These are phyloP conservation scores for Aspergillus pseudoterreus DNA, from an alignment of 2,329 filamentous ascomycete species.

Conservation along the genomic window DNA sequence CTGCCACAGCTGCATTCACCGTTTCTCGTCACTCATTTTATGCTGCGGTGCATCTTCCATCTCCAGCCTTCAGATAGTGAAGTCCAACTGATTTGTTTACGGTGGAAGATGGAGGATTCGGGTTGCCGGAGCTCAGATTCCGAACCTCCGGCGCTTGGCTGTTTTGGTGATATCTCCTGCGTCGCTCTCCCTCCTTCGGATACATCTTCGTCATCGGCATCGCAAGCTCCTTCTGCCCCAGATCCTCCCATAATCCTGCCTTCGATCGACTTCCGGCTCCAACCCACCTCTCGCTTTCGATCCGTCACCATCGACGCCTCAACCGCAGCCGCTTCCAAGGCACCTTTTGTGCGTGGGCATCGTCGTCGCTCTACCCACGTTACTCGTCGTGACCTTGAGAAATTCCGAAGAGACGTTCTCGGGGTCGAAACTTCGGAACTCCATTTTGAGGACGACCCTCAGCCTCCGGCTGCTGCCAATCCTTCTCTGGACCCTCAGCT, in stretches of 20 bases:
- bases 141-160: slow-evolving; percentile 21
- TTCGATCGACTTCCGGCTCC: not conserved
- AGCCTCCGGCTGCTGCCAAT: slow-evolving; percentile 18
- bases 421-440: slow-evolving; percentile 28
- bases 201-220: too few relatives aligned
- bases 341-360: slow-evolving; percentile 35
- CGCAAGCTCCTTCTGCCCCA: too few relatives aligned
- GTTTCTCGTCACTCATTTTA: not conserved
- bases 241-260: too few relatives aligned
- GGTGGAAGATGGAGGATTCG: too few relatives aligned
- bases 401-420: slow-evolving; percentile 34
- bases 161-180: slow-evolving; percentile 11
- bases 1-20: not conserved
- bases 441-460: slow-evolving; percentile 29
- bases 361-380: slow-evolving; percentile 42
- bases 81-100: too few relatives aligned
- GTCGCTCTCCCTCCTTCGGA: not conserved
- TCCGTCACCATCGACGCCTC: slow-evolving; percentile 31
- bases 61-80: too few relatives aligned
- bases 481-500: slow-evolving; percentile 26
- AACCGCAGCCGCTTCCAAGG: slow-evolving; percentile 27
- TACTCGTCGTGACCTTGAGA: slow-evolving; percentile 36
- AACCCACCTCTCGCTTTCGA: not conserved
- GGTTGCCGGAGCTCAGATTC: slow-evolving; percentile 11
- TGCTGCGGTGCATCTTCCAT: too few relatives aligned